These are phyloP conservation scores for Mesotaenium endlicherianum DNA, from an alignment of 139 green algal species.

Conservation along the genomic window DNA sequence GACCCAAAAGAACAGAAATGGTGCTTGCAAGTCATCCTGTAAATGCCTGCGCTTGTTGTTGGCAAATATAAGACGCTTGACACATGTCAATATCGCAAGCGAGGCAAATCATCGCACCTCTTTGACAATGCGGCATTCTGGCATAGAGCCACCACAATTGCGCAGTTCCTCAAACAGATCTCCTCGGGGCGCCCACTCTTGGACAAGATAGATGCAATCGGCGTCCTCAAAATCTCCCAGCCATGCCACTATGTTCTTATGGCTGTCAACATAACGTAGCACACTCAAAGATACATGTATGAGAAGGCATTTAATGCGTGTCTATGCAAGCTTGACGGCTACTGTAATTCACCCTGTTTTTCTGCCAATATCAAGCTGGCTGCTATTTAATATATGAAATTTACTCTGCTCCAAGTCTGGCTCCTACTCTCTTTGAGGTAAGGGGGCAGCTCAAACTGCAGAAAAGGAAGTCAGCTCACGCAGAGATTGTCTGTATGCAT, in stretches of 20 bases:
- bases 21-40: no score
- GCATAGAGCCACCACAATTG: conserved; percentile 3
- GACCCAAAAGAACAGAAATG: no score
- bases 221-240: conserved; percentile 34
- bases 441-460: no score
- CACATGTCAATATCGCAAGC: no score
- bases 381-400: no score
- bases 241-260: conserved; percentile 40
- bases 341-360: no score
- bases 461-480: no score
- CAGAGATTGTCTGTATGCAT: no score
- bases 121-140: neutral
- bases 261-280: no score
- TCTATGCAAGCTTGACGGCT: neutral
- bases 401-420: neutral
- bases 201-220: conserved; percentile 26
- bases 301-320: neutral
- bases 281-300: neutral
- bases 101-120: conserved; percentile 1
- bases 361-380: neutral
- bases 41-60: no score
- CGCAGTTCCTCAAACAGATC: conserved; percentile 43
- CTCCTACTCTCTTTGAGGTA: neutral
- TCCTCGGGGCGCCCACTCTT: conserved; percentile 27
- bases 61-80: no score